Evolutionary conservation across 176 grass and related monocot species (phyloP).

Genomic region (Ensete ventricosum): DNA sequence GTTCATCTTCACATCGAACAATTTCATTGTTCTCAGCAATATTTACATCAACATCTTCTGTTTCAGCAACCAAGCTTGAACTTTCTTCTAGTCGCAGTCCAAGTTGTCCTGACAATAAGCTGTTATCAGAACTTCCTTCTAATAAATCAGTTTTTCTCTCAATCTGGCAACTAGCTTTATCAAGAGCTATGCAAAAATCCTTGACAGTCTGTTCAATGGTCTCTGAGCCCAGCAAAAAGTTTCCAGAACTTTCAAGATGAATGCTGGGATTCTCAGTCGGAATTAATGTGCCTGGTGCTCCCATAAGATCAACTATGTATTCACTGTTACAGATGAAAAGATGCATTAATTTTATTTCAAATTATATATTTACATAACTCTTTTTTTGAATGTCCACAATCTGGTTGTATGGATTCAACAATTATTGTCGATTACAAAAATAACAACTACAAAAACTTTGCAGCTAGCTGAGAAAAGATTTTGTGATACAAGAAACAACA

Average conservation of each 20-base stretch:
- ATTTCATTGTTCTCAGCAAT: constrained; percentile 1
- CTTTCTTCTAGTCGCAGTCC: constrained; percentile 40
- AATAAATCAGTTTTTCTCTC: constrained; percentile 31
- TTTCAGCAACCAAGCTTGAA: constrained; percentile 12
- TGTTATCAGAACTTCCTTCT: constrained; percentile 37
- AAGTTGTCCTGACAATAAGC: constrained; percentile 18
- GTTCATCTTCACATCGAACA: constrained; percentile 15
- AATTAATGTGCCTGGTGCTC: constrained; percentile 91
- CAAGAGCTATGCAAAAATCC: constrained; percentile 66
- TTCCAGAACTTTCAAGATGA: constrained; percentile 65
- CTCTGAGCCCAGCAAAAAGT: constrained; percentile 44
- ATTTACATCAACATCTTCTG: constrained; percentile 16
- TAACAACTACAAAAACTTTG: neutral
- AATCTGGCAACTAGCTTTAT: constrained; percentile 33
- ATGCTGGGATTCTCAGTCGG: constrained; percentile 74
- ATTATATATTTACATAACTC: neutral
- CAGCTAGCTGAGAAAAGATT: neutral
- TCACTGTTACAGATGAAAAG: constrained; percentile 43
- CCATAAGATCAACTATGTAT: constrained; percentile 97
- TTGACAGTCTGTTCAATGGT: constrained; percentile 61
- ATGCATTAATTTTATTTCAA: neutral
- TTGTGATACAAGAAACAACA: neutral
- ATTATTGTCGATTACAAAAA: neutral
- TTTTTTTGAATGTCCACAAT: neutral
- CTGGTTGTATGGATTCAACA: neutral